Evolutionary conservation across 306 rosid species (phyloP), one percentile per base, ranked within the genome.

Genomic region (Vicia sativa): DNA sequence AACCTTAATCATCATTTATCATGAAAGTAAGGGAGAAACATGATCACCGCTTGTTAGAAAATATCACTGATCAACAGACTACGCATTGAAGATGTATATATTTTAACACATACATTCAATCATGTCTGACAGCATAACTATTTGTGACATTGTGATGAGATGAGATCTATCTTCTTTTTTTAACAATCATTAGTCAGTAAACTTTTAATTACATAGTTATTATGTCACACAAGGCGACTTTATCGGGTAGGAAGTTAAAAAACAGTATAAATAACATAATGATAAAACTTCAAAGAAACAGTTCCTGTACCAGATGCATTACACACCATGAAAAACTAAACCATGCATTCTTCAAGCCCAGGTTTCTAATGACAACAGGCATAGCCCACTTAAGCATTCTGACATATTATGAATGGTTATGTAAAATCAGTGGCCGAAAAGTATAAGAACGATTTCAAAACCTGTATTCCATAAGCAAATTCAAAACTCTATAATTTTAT

Each of bases 1-100:
- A 31, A 87, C 77, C 96, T 92, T 72, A 13, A 50, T 43, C 68
- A 15, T 60, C 73, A 66, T 69, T 53, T 49, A 70, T 25, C 28
- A 43, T 6, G 21, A 76, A 72, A 35, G 45, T 61, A 12, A 19
- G 42, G 53, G 26, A 16, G 63, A 26, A 70, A 50, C 70, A 28
- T 2, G 38, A 46, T 75, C 7, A 55, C 31, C 5, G 13, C 41
- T 48, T 16, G 19, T 35, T 23, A 14, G 43, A 14, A 31, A 57
- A 58, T 31, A 7, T 8, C n/a, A 31, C 9, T 15, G 64, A 31
- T 58, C 29, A 26, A 55, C 49, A 38, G 52, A 45, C 4, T 45
- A 45, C 2, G 53, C 11, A 14, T 2, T 3, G 28, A 21, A 29
- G 1, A 50, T 10, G 57, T 19, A 50, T 19, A 50, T 18, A 8